Evolutionary conservation across 805 yeast species (phyloP), one percentile per base, ranked within the genome.

Genomic region (Sugiyamaella chiloensis): DNA sequence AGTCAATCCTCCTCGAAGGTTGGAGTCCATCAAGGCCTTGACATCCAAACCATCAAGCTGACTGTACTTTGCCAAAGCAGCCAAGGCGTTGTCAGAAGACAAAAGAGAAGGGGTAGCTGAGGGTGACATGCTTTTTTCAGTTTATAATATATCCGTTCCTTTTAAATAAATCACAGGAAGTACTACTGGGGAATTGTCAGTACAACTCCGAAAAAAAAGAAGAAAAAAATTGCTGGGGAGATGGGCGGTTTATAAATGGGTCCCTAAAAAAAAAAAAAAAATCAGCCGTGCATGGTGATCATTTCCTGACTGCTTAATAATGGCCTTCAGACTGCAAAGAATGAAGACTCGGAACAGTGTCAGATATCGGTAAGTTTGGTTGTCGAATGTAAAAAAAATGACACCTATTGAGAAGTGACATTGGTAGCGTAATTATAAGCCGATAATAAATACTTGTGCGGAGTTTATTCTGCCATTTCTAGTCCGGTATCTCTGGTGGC

Each of bases 1-100:
- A 57, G 99, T 93, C 65, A 93, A 80, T 50, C 99, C 99, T 69
- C 99, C 99, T 72, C 93, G 85, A 60, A 73, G 68, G 59, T 80
- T 73, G 44, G 97, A 88, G 74, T 93, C 96, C 85, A 93, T 87
- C 69, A 93, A 80, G 58, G 85, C 78, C 51, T 79, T 74, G 61
- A 86, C 85, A 54, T 85, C 82, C 58, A 93, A 78, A 55, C 99
- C 99, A 68, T 93, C 99, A 65, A 78, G 81, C 60, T 73, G 68
- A 50, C 76, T 54, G 76, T 87, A 91, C 52, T 77, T 67, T 52
- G 78, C 68, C 57, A 93, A 77, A 64, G 74, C 75, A 48, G 81
- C 80, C 53, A 84, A 62, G 57, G 97, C 98, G 12, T 46, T 29
- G n/a, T 44, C 20, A 19, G 35, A 19, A 9, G 23, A 11, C 19